phyloP scores from a whole-genome alignment of 1,284 basidiomycete genomes.

The Cryptococcus sp. region DNA sequence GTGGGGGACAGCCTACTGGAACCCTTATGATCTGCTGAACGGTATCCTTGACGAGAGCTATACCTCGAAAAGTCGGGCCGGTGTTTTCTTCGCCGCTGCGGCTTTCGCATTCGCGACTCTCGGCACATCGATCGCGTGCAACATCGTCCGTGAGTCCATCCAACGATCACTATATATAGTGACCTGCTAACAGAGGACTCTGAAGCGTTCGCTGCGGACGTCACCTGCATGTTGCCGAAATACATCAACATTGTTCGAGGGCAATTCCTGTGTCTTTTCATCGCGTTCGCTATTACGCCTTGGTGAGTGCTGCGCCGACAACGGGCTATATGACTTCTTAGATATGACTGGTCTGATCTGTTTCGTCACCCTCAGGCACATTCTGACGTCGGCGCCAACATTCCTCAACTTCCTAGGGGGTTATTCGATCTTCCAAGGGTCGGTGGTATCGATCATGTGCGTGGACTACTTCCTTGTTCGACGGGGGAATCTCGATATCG shows the following conservation, averaged over 20 bases:
- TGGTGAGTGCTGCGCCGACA: conserved; percentile 10
- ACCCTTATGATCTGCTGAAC: conserved; percentile 17
- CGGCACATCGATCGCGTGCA: conserved; percentile 19
- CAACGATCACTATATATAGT: background rate
- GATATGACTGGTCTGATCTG: background rate
- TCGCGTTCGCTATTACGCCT: conserved; percentile 19
- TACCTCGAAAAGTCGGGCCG: conserved; percentile 14
- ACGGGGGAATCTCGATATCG: conserved; percentile 16
- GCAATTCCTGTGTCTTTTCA: conserved; percentile 16
- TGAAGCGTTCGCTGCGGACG: conserved; percentile 17
- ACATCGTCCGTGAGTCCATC: conserved; percentile 16
- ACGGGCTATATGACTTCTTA: background rate
- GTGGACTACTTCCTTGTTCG: conserved; percentile 19
- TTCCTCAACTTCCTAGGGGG: conserved; percentile 20
- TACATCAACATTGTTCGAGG: conserved; percentile 19
- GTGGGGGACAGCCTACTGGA: conserved; percentile 22
- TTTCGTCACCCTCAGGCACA: conserved; percentile 8
- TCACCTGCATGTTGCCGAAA: conserved; percentile 16
- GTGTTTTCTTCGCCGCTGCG: conserved; percentile 15
- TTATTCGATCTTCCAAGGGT: conserved; percentile 22
- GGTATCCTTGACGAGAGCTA: conserved; percentile 17
- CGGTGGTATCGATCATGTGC: conserved; percentile 18
- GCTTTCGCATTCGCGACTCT: conserved; percentile 16
- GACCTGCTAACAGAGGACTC: background rate
- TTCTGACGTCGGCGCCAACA: conserved; percentile 16